phyloP scores from a whole-genome alignment of 352 stramenopile species.

The Pythium folliculosum region DNA sequence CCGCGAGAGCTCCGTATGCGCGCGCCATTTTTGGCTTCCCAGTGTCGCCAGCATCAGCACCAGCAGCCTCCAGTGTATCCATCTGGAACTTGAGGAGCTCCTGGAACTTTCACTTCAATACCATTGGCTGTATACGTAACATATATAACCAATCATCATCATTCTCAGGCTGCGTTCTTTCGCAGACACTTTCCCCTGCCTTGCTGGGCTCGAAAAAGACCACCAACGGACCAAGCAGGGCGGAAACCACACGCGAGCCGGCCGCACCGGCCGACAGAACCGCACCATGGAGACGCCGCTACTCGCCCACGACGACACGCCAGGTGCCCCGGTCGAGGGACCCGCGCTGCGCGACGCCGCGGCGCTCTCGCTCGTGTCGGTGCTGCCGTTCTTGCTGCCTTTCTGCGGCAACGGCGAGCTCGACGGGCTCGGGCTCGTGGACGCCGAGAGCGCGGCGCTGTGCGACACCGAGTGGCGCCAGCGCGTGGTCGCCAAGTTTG shows the following conservation, averaged over 20 bases:
- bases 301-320: not conserved
- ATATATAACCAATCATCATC: conserved; percentile 10
- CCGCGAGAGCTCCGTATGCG: not conserved
- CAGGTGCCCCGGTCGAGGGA: not conserved
- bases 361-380: conserved; percentile 10
- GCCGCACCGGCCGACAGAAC: not conserved
- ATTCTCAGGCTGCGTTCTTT: conserved; percentile 9
- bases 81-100: conserved; percentile 17
- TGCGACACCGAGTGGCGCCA: conserved; percentile 71
- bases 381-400: conserved; percentile 55
- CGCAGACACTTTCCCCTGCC: not conserved
- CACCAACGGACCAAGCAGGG: not conserved
- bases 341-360: not conserved
- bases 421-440: conserved; percentile 46
- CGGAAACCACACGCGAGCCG: not conserved
- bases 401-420: conserved; percentile 55
- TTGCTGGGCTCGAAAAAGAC: conserved; percentile 13
- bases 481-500: conserved; percentile 53
- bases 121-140: not conserved
- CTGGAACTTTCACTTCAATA: conserved; percentile 3
- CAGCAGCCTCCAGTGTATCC: conserved; percentile 17
- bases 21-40: conserved; percentile 22
- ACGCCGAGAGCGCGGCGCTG: conserved; percentile 36
- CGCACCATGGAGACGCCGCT: conserved; percentile 2
- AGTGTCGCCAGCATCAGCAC: too few relatives aligned